A percentile compares a stretch with the other conserved stretches of the same genome.
Evolutionary conservation across 176 grass and related monocot species (phyloP).

Genomic region (Dactylis glomerata): DNA sequence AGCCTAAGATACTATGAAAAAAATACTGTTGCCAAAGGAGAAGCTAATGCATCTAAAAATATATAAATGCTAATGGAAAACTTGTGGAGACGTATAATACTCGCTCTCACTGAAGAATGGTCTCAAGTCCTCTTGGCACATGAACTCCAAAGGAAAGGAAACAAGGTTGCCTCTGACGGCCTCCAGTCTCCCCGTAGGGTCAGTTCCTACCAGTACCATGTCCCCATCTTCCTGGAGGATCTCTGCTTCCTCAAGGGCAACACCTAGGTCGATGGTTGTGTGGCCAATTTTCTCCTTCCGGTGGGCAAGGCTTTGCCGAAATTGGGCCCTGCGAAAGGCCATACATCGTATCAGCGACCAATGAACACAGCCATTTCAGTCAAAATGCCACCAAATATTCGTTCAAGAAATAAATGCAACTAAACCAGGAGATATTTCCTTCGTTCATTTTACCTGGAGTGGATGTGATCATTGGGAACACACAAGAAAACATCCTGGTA

Average conservation of each 20-base stretch:
- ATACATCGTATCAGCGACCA: neutral
- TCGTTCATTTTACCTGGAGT: slow-evolving; percentile 62
- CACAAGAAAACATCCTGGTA: slow-evolving; percentile 96
- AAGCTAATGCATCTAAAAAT: neutral
- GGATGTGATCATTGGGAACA: slow-evolving; percentile 88
- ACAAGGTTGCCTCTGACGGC: slow-evolving; percentile 76
- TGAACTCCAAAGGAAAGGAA: slow-evolving; percentile 90
- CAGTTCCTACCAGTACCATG: slow-evolving; percentile 25
- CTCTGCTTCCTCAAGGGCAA: slow-evolving; percentile 71
- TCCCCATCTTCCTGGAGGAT: slow-evolving; percentile 31
- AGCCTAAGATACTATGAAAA: neutral
- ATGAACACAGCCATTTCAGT: neutral
- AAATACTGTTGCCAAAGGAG: neutral
- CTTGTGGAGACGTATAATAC: slow-evolving; percentile 89
- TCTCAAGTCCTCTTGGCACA: slow-evolving; percentile 93
- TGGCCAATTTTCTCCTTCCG: slow-evolving; percentile 85
- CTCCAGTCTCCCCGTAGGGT: slow-evolving; percentile 66
- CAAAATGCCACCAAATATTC: neutral
- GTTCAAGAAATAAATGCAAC: slow-evolving; percentile 8
- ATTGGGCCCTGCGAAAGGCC: slow-evolving; percentile 39
- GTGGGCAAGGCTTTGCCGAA: slow-evolving; percentile 62
- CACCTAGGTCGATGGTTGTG: slow-evolving; percentile 79
- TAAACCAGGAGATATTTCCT: neutral
- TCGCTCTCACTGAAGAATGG: slow-evolving; percentile 90
- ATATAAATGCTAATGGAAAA: slow-evolving; percentile 64